Evolutionary conservation across 2,329 filamentous ascomycete species (phyloP), one percentile per base, ranked within the genome.

Genomic region (Fusarium sp.): DNA sequence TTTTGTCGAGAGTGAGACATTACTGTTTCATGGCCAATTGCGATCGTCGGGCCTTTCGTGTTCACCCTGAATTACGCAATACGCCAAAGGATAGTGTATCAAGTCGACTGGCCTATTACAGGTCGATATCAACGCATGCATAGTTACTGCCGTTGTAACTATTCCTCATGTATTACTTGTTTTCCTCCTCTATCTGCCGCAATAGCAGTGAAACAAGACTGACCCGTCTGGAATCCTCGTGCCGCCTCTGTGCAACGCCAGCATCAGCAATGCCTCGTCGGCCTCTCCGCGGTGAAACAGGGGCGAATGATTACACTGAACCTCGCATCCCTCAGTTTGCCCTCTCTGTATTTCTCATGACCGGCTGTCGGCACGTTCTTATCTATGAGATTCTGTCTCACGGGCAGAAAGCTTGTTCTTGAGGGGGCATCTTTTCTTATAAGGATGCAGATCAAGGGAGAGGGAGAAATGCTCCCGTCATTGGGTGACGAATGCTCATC

Each of bases 391-490:
- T 48, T 24, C 20, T 61, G 58, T 48, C 58, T 61, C 31, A 22
- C 27, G 22, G 33, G 29, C 7, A 24, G 24, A 45, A 48, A 33
- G 58, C 41, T 61, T 61, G 58, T 61, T 33, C 10, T 3, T 20
- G 22, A 13, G 5, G 11, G 14, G 58, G 29, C 24, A 31, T 29
- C 14, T 20, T 57, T 57, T 24, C 22, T 27, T 59, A 59, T n/a
- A 24, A 59, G 24, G 16, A 14, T 45, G 58, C 33, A 60, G 39
- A 60, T 60, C 58, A 61, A 61, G 58, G 58, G 58, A 61, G 39
- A 61, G 41, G 41, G 58, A 48, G 31, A 20, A 27, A 60, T 58
- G 35, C 43, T 7, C 54, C 60, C 10, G 41, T 45, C 27, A 58
- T 65, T 41, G 37, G 61, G 41, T 65, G 61, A 39, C 31, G 35